These are phyloP conservation scores for Dictyostelium purpureum DNA, from an alignment of 78 protist genomes.

Conservation along the genomic window DNA sequence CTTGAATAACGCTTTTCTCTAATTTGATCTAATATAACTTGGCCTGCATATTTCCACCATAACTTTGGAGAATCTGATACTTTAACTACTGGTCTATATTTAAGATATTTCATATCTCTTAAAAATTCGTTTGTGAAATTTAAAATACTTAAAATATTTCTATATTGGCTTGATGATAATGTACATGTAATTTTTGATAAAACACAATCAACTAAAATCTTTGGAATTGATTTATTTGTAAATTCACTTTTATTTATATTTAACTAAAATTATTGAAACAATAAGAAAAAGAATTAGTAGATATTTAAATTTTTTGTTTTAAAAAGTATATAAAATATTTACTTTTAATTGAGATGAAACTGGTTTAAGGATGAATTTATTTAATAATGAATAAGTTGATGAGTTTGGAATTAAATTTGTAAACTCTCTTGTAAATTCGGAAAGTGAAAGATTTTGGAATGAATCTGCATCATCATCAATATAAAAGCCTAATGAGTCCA, in stretches of 20 bases:
- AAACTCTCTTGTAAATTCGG: slow-evolving; percentile 40
- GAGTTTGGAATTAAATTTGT: slow-evolving; percentile 29
- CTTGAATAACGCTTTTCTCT: slow-evolving; percentile 3
- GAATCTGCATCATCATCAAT: slow-evolving; percentile 54
- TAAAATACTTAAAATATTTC: slow-evolving; percentile 23
- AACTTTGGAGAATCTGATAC: slow-evolving; percentile 22
- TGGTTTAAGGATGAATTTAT: slow-evolving; percentile 66
- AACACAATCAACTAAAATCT: slow-evolving; percentile 58
- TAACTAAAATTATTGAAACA: background rate
- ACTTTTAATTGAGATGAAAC: slow-evolving; percentile 71
- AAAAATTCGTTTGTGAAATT: slow-evolving; percentile 62
- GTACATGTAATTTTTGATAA: slow-evolving; percentile 62
- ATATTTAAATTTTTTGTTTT: background rate
- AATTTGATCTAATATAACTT: slow-evolving; percentile 38
- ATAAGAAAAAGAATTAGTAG: background rate
- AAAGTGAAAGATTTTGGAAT: slow-evolving; percentile 16
- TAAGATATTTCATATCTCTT: slow-evolving; percentile 63
- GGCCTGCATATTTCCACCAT: slow-evolving; percentile 76
- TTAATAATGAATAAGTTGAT: background rate
- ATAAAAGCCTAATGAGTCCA: slow-evolving; percentile 65
- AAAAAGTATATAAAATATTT: background rate
- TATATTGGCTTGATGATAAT: slow-evolving; percentile 48
- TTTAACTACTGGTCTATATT: slow-evolving; percentile 47
- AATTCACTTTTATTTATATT: slow-evolving; percentile 63
- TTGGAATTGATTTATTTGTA: slow-evolving; percentile 56